phyloP scores from a whole-genome alignment of 2,329 filamentous ascomycete species.

The Davidsoniella eucalypti region DNA sequence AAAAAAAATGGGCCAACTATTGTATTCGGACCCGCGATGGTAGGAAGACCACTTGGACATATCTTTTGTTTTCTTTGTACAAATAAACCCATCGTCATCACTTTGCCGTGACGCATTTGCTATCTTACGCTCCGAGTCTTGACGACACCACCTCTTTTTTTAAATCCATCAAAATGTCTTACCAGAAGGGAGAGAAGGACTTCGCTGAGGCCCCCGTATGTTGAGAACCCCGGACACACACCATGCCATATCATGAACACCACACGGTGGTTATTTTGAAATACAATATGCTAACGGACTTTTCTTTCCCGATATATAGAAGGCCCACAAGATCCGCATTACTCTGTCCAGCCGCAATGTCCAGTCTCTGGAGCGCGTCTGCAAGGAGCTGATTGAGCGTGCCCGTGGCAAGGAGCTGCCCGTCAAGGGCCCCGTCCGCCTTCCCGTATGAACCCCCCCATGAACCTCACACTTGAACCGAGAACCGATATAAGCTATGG shows the following conservation, averaged over 20 bases:
- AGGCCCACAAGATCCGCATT: slow-evolving; percentile 97
- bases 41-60: neutral
- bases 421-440: slow-evolving; percentile 95
- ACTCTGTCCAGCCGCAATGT: slow-evolving; percentile 94
- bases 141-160: slow-evolving; percentile 33
- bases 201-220: slow-evolving; percentile 72
- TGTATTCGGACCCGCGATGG: neutral
- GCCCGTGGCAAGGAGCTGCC: slow-evolving; percentile 96
- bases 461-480: neutral
- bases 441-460: slow-evolving; percentile 23
- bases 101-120: slow-evolving; percentile 52
- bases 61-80: slow-evolving; percentile 13
- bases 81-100: slow-evolving; percentile 44
- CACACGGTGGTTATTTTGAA: neutral
- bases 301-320: slow-evolving; percentile 29
- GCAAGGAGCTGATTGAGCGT: slow-evolving; percentile 94
- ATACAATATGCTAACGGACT: slow-evolving; percentile 9
- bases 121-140: slow-evolving; percentile 55
- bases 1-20: neutral
- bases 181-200: slow-evolving; percentile 90
- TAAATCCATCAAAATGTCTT: slow-evolving; percentile 56
- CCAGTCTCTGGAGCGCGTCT: slow-evolving; percentile 91
- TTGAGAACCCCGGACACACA: slow-evolving; percentile 17
- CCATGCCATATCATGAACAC: neutral
- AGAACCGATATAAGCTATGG: neutral